Percentiles rank a stretch among this genome's conserved stretches.
These are phyloP conservation scores for Sequoiadendron giganteum DNA, from an alignment of 75 land plant species.

Conservation along the genomic window DNA sequence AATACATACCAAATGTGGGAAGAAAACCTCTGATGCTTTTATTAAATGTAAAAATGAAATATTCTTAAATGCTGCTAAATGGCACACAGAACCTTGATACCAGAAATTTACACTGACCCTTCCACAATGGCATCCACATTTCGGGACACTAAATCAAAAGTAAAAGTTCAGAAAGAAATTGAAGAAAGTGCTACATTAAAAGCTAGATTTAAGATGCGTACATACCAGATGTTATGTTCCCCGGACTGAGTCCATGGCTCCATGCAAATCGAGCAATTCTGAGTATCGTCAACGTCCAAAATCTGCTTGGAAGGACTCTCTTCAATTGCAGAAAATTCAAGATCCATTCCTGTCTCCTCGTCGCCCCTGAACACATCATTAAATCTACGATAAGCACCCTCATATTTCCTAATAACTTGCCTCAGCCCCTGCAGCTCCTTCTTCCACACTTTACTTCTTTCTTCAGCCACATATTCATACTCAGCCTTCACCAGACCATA, in stretches of 20 bases:
- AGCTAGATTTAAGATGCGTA: background rate
- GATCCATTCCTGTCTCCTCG: background rate
- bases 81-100: background rate
- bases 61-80: background rate
- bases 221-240: background rate
- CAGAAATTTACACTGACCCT: background rate
- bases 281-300: background rate
- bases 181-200: background rate
- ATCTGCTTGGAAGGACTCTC: background rate
- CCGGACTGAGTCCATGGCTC: slow-evolving; percentile 3
- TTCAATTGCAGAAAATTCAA: background rate
- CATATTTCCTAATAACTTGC: background rate
- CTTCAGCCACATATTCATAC: background rate
- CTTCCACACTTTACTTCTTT: background rate
- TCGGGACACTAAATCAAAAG: background rate
- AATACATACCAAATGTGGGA: background rate
- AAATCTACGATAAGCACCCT: background rate
- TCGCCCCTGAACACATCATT: background rate
- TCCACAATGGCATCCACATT: background rate
- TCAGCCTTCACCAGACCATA: background rate
- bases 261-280: background rate
- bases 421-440: slow-evolving; percentile 8
- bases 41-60: background rate
- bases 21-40: background rate
- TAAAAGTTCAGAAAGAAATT: background rate